Evolutionary conservation across 345 rosid genomes (phyloP).

Genomic region (Boechera stricta): DNA sequence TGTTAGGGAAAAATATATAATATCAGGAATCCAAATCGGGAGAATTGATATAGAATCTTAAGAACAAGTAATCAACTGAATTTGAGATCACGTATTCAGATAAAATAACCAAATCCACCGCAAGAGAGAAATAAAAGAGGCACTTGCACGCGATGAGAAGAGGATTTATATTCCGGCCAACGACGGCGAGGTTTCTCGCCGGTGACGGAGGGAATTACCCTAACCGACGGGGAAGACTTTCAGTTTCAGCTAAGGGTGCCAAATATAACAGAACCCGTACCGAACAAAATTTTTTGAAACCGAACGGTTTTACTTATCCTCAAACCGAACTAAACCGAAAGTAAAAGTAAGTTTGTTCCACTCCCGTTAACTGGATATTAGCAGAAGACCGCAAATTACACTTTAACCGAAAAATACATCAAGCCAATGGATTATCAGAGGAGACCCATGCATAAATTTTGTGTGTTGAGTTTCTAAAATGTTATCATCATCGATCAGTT

Average conservation of each 20-base stretch:
- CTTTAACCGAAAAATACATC: no score
- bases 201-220: background rate
- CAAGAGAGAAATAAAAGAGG: background rate
- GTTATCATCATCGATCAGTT: no score
- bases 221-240: background rate
- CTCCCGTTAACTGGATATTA: background rate
- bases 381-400: no score
- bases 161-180: no score
- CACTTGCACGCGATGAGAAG: background rate
- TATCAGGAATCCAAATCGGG: background rate
- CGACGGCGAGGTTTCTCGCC: background rate
- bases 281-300: background rate
- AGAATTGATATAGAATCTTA: conserved; percentile 5
- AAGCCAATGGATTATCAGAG: no score
- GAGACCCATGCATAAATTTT: no score
- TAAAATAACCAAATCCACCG: background rate
- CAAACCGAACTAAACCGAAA: background rate
- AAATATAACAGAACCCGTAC: conserved; percentile 6
- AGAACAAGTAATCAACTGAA: background rate
- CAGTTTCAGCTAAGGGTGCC: background rate
- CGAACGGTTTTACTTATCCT: background rate
- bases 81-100: background rate
- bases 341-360: background rate
- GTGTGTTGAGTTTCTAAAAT: no score
- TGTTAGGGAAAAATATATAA: background rate